Conservation (phyloP, 1,139 yeast species). For the Kodamaea plutei region DNA sequence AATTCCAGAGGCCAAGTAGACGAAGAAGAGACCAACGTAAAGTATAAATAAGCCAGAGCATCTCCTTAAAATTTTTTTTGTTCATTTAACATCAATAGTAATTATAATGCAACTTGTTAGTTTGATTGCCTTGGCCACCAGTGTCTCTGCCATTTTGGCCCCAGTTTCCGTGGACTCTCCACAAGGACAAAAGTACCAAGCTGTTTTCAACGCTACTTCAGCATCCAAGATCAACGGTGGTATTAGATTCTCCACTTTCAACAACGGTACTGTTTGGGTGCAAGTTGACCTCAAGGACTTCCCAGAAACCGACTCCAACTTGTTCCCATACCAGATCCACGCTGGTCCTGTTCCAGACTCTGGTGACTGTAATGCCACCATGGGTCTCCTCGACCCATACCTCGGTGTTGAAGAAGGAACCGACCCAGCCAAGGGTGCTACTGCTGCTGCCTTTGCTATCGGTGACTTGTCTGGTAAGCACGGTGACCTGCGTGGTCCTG, state of each 20-base stretch:
- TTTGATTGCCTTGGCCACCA: conserved; percentile 7
- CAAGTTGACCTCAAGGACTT: conserved; percentile 29
- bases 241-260: conserved; percentile 27
- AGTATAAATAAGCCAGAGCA: too few relatives aligned
- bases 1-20: too few relatives aligned
- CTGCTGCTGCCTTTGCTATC: conserved; percentile 25
- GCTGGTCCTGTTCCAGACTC: conserved; percentile 33
- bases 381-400: conserved; percentile 39
- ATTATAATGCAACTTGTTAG: conserved; percentile 6
- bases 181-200: conserved; percentile 19
- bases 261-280: conserved; percentile 32
- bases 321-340: conserved; percentile 43
- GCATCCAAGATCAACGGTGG: conserved; percentile 22
- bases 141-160: conserved; percentile 19
- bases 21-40: too few relatives aligned
- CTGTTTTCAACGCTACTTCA: conserved; percentile 16
- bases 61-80: too few relatives aligned
- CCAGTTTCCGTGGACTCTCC: conserved; percentile 28
- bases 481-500: conserved; percentile 28
- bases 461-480: conserved; percentile 45
- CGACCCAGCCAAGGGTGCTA: conserved; percentile 9
- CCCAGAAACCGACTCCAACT: conserved; percentile 33
- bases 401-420: conserved; percentile 28
- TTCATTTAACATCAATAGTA: too few relatives aligned
- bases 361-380: conserved; percentile 40